Percentiles rank a stretch among this genome's conserved stretches.
Conservation (phyloP, 768 basidiomycete genomes). For the Rhodotorula paludigena region DNA sequence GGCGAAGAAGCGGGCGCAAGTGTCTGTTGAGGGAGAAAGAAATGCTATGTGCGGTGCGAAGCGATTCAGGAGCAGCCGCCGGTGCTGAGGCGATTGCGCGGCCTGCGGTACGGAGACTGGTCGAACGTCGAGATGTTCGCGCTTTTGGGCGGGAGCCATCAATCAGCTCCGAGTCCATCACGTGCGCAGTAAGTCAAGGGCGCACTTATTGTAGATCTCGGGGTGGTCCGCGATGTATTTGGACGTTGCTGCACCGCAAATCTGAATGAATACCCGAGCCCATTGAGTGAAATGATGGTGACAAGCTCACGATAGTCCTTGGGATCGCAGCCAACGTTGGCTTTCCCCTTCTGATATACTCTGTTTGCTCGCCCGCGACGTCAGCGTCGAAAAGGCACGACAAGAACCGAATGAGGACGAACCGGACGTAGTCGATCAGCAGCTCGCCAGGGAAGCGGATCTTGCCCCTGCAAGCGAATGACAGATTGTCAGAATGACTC, state of each 20-base stretch:
- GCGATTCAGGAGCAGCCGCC: slow-evolving; percentile 9
- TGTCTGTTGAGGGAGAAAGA: background rate
- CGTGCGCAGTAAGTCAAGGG: no score
- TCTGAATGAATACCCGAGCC: no score
- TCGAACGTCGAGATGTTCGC: slow-evolving; percentile 19
- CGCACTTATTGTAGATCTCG: slow-evolving; percentile 7
- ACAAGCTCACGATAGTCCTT: slow-evolving; percentile 7
- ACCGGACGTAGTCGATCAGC: slow-evolving; percentile 36
- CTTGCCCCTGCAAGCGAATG: slow-evolving; percentile 48
- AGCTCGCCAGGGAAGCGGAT: slow-evolving; percentile 64
- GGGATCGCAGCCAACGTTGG: slow-evolving; percentile 71
- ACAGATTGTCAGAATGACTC: background rate
- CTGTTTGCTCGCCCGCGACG: background rate
- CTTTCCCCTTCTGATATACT: slow-evolving; percentile 54
- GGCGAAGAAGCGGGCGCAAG: background rate
- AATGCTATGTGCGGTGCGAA: background rate
- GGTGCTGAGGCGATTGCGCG: slow-evolving; percentile 14
- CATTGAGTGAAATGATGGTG: no score
- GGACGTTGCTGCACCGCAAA: slow-evolving; percentile 4
- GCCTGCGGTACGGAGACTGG: slow-evolving; percentile 4
- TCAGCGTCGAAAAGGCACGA: background rate
- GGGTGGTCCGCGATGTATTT: slow-evolving; percentile 18
- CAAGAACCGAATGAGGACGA: background rate
- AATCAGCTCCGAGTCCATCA: background rate
- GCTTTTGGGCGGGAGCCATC: background rate